Evolutionary conservation across 495 filamentous ascomycete species (phyloP), one percentile per base, ranked within the genome.

Genomic region (Aspergillus egyptiacus): DNA sequence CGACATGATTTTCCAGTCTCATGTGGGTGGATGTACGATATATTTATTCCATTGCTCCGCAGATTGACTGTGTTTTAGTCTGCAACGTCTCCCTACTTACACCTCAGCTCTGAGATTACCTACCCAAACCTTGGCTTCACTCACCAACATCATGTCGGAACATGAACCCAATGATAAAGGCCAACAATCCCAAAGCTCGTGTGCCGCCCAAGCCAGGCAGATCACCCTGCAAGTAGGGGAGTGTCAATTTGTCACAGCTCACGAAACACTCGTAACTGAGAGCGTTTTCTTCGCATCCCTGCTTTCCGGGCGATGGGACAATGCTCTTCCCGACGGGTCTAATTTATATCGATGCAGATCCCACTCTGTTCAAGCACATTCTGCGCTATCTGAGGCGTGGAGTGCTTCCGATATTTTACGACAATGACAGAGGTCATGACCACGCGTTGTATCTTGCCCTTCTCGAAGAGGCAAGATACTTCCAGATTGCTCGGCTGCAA

Each of bases 271-370:
- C 0, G 27, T 34, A 32, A 19, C 7, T 2, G 51, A 33, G 7
- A 49, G 51, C 25, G 19, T 11, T 6, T 54, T 44, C 51, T 54
- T 53, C 38, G 6, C 2, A 1, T 49, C 45, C 6, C 39, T 54
- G 6, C 39, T 54, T 0, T 43, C 38, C 0, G 24, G 45, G 2
- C 45, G 36, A 14, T 53, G 50, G 43, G 19, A 49, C 3, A 44
- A 32, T 13, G 31, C 20, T 2, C 31, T 6, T 0, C 5, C 6
- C 1, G 45, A 54, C 19, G 51, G 45, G 10, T 20, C 19, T 1
- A 45, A 48, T 14, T 54, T 54, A n/a, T 27, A 45, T 54, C 31
- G 51, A 54, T 15, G 45, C 38, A 1, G 45, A 54, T n/a, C 44
- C 45, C 6, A 15, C 14, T n/a, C 8, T 49, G 13, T 54, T 54